phyloP scores from a whole-genome alignment of 2,329 filamentous ascomycete genomes.

The Penicillium psychrosexuale region DNA sequence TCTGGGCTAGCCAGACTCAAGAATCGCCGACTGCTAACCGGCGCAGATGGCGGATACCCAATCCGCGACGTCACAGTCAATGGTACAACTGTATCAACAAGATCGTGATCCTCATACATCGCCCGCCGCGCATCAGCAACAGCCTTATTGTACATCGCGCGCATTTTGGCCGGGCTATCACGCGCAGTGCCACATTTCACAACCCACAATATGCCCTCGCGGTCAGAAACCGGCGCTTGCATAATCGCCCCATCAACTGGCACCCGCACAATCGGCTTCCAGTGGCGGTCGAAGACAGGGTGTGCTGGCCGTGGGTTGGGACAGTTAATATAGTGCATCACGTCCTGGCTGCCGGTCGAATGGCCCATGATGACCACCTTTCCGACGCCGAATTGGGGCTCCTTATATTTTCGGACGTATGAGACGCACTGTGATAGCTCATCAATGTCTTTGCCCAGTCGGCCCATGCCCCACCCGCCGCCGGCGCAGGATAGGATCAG shows the following conservation, averaged over 20 bases:
- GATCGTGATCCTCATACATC: slow-evolving; percentile 18
- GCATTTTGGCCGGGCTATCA: slow-evolving; percentile 22
- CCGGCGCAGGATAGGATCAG: slow-evolving; percentile 52
- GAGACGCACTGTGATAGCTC: slow-evolving; percentile 52
- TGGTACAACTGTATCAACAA: slow-evolving; percentile 31
- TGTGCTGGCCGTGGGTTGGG: slow-evolving; percentile 37
- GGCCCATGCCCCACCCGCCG: slow-evolving; percentile 53
- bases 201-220: slow-evolving; percentile 56
- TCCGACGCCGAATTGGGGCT: slow-evolving; percentile 29
- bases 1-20: slow-evolving; percentile 52
- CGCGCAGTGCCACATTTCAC: slow-evolving; percentile 22
- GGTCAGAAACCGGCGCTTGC: slow-evolving; percentile 74
- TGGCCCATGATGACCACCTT: slow-evolving; percentile 65
- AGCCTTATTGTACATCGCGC: slow-evolving; percentile 23
- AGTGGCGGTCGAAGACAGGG: slow-evolving; percentile 25
- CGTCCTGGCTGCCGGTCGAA: slow-evolving; percentile 65
- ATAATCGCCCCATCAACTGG: slow-evolving; percentile 69
- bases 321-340: slow-evolving; percentile 58
- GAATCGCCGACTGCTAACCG: slow-evolving; percentile 56
- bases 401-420: slow-evolving; percentile 46
- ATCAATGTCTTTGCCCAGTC: slow-evolving; percentile 51
- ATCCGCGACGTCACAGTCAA: slow-evolving; percentile 29
- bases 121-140: slow-evolving; percentile 17
- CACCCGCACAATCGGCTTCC: slow-evolving; percentile 41
- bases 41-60: slow-evolving; percentile 33